Percentiles rank a stretch among this genome's conserved stretches.
Evolutionary conservation across 139 green algal genomes (phyloP).

Genomic region (Closterium sp.): DNA sequence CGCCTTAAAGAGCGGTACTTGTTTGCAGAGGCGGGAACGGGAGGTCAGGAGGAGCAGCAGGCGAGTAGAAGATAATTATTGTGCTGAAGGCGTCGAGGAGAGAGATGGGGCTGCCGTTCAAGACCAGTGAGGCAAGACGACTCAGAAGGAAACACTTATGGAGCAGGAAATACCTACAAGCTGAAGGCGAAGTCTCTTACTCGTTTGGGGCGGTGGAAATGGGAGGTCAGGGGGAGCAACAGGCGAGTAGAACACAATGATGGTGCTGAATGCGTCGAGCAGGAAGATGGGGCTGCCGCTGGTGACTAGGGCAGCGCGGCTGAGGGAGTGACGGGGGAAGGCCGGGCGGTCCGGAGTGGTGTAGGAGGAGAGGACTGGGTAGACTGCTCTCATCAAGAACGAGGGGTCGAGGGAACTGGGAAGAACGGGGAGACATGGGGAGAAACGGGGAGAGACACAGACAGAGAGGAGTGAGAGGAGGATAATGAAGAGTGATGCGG

Average conservation of each 20-base stretch:
- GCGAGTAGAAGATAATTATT: constrained; percentile 67
- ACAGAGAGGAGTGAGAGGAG: not conserved
- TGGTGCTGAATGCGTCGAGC: constrained; percentile 75
- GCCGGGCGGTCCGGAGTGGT: constrained; percentile 53
- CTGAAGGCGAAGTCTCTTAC: constrained; percentile 3
- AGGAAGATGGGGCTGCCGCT: constrained; percentile 74
- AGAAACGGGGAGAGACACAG: not conserved
- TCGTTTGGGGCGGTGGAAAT: constrained; percentile 71
- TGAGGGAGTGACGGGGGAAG: constrained; percentile 69
- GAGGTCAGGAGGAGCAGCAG: constrained; percentile 48
- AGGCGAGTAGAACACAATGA: constrained; percentile 67
- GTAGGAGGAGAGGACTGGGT: constrained; percentile 73
- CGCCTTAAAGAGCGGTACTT: constrained; percentile 1
- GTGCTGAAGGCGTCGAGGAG: constrained; percentile 79
- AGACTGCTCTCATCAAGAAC: constrained; percentile 73
- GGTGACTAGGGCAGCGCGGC: constrained; percentile 58
- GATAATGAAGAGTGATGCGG: not conserved
- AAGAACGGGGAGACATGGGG: not conserved
- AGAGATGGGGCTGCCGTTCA: constrained; percentile 68
- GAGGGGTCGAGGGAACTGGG: constrained; percentile 63
- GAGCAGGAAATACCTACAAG: not conserved
- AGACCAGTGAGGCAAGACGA: constrained; percentile 57
- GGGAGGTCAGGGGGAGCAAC: constrained; percentile 51
- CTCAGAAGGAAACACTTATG: too few species aligned
- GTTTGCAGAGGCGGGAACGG: constrained; percentile 71